These are phyloP conservation scores for Pseudocohnilembus persalinus DNA, from an alignment of 169 alveolate species.

Conservation along the genomic window DNA sequence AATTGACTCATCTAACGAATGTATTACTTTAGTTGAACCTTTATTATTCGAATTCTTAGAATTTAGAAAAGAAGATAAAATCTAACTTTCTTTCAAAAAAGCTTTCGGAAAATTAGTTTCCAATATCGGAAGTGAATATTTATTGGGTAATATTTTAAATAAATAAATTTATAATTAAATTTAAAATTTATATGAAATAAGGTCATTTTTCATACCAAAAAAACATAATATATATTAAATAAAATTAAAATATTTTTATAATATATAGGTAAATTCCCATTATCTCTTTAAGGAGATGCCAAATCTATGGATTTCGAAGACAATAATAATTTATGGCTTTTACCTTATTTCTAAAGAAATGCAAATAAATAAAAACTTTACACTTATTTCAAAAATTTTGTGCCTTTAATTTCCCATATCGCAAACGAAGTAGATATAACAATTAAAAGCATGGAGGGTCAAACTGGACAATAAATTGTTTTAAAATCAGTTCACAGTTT, in stretches of 20 bases:
- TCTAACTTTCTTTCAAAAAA: too few relatives aligned
- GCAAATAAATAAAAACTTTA: conserved; percentile 28
- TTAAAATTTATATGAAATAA: too few relatives aligned
- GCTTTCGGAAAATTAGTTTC: neutral
- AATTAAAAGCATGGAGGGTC: neutral
- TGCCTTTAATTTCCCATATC: conserved; percentile 11
- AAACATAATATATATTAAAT: too few relatives aligned
- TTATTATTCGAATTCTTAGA: neutral
- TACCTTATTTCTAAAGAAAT: conserved; percentile 25
- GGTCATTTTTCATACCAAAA: neutral
- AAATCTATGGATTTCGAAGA: conserved; percentile 41
- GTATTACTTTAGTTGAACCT: neutral
- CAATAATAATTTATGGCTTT: conserved; percentile 32
- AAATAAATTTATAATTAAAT: too few relatives aligned
- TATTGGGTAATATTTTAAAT: neutral
- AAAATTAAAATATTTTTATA: too few relatives aligned
- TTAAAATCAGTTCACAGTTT: neutral
- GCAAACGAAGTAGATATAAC: conserved; percentile 18
- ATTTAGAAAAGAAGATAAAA: neutral
- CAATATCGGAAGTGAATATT: neutral
- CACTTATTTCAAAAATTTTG: conserved; percentile 25
- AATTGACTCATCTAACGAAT: neutral
- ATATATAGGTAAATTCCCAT: conserved; percentile 5
- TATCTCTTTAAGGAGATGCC: conserved; percentile 17
- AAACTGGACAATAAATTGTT: conserved; percentile 12